Conservation (phyloP, 2,329 filamentous ascomycete species). For the Xylariaceae sp. region DNA sequence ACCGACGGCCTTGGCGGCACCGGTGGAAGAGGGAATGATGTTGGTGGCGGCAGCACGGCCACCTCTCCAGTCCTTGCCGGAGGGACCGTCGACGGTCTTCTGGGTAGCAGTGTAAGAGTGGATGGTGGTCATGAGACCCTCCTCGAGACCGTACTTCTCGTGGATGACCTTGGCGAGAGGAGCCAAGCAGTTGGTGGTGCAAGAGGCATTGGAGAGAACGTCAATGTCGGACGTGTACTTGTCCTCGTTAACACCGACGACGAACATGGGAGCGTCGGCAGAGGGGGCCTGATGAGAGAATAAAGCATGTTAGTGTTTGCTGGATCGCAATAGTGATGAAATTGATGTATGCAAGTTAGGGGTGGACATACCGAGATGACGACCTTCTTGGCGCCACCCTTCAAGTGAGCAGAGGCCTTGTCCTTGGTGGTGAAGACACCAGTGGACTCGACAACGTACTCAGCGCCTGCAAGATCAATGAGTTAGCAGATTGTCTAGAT, state of each 20-base stretch:
- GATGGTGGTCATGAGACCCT: conserved; percentile 99
- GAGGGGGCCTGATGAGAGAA: conserved; percentile 58
- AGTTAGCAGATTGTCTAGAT: not conserved
- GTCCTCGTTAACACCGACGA: conserved; percentile 98
- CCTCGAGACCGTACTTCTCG: conserved; percentile 95
- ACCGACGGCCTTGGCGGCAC: conserved; percentile 99
- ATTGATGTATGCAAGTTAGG: not conserved
- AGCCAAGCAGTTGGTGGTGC: conserved; percentile 99
- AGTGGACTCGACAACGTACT: conserved; percentile 96
- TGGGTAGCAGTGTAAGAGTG: conserved; percentile 99
- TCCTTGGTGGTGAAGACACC: conserved; percentile 99
- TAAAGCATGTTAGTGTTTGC: not conserved
- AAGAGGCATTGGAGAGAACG: conserved; percentile 98
- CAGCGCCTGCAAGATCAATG: conserved; percentile 47
- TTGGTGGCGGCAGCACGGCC: conserved; percentile 98
- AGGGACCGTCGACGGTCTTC: conserved; percentile 98
- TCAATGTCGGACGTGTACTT: conserved; percentile 85
- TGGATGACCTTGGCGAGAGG: conserved; percentile 98
- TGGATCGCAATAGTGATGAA: not conserved
- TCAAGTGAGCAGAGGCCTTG: conserved; percentile 90
- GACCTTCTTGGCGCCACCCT: conserved; percentile 97
- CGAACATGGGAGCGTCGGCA: conserved; percentile 98
- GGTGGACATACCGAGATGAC: conserved; percentile 60
- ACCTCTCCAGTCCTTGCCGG: conserved; percentile 98
- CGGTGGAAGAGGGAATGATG: conserved; percentile 99